A percentile compares a stretch with the other conserved stretches of the same genome.
Evolutionary conservation across 331 rosid genomes (phyloP).

Genomic region (Quercus phellos): DNA sequence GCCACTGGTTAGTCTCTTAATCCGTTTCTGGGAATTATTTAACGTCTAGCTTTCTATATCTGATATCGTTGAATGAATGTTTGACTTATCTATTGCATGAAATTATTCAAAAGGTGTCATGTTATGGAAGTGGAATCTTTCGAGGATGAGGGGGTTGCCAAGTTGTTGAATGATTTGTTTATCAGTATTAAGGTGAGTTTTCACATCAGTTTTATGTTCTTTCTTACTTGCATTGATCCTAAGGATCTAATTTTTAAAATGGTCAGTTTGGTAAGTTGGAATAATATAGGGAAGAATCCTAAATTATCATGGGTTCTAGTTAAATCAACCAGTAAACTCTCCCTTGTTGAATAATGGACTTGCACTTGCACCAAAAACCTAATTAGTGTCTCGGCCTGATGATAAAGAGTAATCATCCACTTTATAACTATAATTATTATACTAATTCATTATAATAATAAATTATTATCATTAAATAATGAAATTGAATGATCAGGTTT

Average conservation of each 20-base stretch:
- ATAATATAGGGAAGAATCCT: not conserved
- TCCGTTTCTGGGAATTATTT: constrained; percentile 2
- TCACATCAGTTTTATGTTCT: not conserved
- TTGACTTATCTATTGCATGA: constrained; percentile 17
- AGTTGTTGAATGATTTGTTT: constrained; percentile 80
- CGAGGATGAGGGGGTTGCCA: constrained; percentile 73
- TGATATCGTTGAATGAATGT: not conserved
- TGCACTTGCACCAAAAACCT: too few relatives aligned
- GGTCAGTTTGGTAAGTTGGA: not conserved
- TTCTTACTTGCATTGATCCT: too few relatives aligned
- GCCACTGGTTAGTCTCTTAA: constrained; percentile 71
- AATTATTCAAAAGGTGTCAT: constrained; percentile 66
- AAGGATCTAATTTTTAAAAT: not conserved
- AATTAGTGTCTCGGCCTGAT: too few relatives aligned
- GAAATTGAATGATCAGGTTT: too few relatives aligned
- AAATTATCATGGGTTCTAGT: too few relatives aligned
- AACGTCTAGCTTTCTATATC: not conserved
- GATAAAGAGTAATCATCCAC: too few relatives aligned
- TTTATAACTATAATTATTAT: too few relatives aligned
- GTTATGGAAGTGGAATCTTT: constrained; percentile 98
- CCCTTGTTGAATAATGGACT: too few relatives aligned
- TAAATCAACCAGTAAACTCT: too few relatives aligned
- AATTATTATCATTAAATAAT: too few relatives aligned
- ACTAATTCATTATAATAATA: too few relatives aligned
- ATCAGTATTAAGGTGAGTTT: constrained; percentile 74